These are phyloP conservation scores for Euphrasia confusa DNA, from an alignment of 257 asterid species.

Conservation along the genomic window DNA sequence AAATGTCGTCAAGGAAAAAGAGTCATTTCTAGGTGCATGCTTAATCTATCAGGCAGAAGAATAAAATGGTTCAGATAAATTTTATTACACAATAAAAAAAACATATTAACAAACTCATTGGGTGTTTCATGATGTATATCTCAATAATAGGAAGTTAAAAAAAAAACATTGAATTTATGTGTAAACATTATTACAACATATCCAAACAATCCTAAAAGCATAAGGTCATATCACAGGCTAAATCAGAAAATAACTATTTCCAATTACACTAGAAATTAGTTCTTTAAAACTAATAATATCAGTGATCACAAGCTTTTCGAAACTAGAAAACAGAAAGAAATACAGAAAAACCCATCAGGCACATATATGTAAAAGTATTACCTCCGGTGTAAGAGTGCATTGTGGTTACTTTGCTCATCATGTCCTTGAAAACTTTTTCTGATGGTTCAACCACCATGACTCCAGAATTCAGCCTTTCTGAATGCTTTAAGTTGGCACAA, in stretches of 20 bases:
- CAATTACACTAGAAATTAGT: neutral
- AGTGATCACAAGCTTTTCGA: neutral
- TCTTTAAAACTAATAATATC: neutral
- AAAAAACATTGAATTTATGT: neutral
- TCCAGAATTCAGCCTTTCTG: constrained; percentile 96
- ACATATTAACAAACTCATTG: no score
- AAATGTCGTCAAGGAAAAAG: constrained; percentile 1
- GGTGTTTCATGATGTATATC: constrained; percentile 7
- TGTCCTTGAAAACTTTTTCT: constrained; percentile 70
- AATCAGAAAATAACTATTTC: constrained; percentile 1
- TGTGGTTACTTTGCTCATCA: constrained; percentile 82
- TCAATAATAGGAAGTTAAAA: constrained; percentile 7
- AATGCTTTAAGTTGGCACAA: constrained; percentile 94
- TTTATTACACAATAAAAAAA: constrained; percentile 5
- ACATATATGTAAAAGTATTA: constrained; percentile 25
- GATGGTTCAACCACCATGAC: constrained; percentile 99
- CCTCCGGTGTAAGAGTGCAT: constrained; percentile 97
- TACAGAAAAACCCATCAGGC: neutral
- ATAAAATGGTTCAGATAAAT: constrained; percentile 2
- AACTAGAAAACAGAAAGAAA: neutral
- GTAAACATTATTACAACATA: neutral
- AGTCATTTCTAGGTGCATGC: constrained; percentile 12
- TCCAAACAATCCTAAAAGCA: neutral
- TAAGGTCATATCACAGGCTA: neutral
- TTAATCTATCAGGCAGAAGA: neutral